These are phyloP conservation scores for Ophiosphaerella narmari DNA, from an alignment of 2,329 filamentous ascomycete species.

Conservation along the genomic window DNA sequence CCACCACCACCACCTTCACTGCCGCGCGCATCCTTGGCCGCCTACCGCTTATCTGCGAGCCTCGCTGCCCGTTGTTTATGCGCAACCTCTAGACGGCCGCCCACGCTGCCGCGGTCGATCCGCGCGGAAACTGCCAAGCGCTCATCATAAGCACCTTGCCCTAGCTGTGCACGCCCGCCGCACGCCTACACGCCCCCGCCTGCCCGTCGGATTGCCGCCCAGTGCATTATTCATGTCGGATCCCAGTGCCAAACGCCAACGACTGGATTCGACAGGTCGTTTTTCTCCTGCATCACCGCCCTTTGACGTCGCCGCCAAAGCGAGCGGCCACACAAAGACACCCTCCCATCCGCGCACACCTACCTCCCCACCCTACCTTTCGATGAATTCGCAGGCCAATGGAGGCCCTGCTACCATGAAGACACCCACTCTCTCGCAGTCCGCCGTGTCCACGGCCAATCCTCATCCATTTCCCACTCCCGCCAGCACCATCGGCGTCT, in stretches of 20 bases:
- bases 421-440: slow-evolving; percentile 37
- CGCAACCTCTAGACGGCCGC: slow-evolving; percentile 33
- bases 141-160: slow-evolving; percentile 27
- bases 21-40: slow-evolving; percentile 10
- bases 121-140: slow-evolving; percentile 36
- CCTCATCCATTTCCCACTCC: slow-evolving; percentile 45
- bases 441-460: slow-evolving; percentile 35
- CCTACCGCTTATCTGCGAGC: slow-evolving; percentile 5
- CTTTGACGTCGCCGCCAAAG: slow-evolving; percentile 46
- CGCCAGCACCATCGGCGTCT: slow-evolving; percentile 42
- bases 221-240: slow-evolving; percentile 40
- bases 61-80: slow-evolving; percentile 29
- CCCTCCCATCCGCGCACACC: slow-evolving; percentile 53
- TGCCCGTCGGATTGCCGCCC: slow-evolving; percentile 3
- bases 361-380: slow-evolving; percentile 54
- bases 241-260: slow-evolving; percentile 46
- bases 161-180: slow-evolving; percentile 21
- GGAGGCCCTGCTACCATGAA: slow-evolving; percentile 35
- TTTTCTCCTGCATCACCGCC: slow-evolving; percentile 53
- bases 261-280: slow-evolving; percentile 45
- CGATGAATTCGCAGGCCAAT: slow-evolving; percentile 51
- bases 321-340: slow-evolving; percentile 46
- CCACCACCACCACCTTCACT: neutral
- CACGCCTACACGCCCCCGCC: slow-evolving; percentile 14
- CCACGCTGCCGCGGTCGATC: slow-evolving; percentile 35